Evolutionary conservation across 2,329 filamentous ascomycete species (phyloP).

Genomic region (Fusarium brachygibbosum): DNA sequence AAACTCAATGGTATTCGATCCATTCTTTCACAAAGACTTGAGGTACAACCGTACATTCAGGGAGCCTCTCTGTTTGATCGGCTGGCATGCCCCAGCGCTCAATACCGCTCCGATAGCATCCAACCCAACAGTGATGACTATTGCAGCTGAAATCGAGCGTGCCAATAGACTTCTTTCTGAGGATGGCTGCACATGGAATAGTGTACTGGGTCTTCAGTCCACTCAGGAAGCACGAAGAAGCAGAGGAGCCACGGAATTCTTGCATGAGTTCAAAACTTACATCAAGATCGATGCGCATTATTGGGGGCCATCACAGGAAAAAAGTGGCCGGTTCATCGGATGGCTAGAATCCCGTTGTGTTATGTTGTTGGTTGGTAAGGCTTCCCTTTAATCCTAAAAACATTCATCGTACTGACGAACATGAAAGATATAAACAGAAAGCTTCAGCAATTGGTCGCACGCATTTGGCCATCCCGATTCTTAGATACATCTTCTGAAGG

Average conservation of each 20-base stretch:
- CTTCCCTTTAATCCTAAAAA: not conserved
- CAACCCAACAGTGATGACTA: constrained; percentile 63
- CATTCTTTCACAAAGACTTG: constrained; percentile 67
- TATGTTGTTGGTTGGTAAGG: constrained; percentile 68
- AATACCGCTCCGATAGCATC: constrained; percentile 71
- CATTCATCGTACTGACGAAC: constrained; percentile 9
- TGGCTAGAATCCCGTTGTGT: constrained; percentile 75
- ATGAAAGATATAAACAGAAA: constrained; percentile 67
- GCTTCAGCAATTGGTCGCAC: constrained; percentile 64
- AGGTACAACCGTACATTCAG: constrained; percentile 67
- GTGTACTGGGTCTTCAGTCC: constrained; percentile 53
- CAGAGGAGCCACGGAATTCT: constrained; percentile 61
- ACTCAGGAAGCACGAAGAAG: not conserved
- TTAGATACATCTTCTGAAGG: constrained; percentile 51
- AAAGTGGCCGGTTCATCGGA: constrained; percentile 68
- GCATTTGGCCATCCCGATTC: constrained; percentile 75
- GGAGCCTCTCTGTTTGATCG: constrained; percentile 74
- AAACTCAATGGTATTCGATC: constrained; percentile 68
- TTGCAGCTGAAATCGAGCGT: constrained; percentile 65
- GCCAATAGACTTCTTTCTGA: constrained; percentile 59
- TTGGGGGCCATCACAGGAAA: constrained; percentile 71
- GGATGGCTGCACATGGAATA: constrained; percentile 58
- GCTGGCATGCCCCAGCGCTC: constrained; percentile 71
- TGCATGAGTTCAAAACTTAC: constrained; percentile 66
- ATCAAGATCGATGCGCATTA: constrained; percentile 73